These are phyloP conservation scores for Paraurostyla sp. DNA, from an alignment of 73 alveolate species.

Conservation along the genomic window DNA sequence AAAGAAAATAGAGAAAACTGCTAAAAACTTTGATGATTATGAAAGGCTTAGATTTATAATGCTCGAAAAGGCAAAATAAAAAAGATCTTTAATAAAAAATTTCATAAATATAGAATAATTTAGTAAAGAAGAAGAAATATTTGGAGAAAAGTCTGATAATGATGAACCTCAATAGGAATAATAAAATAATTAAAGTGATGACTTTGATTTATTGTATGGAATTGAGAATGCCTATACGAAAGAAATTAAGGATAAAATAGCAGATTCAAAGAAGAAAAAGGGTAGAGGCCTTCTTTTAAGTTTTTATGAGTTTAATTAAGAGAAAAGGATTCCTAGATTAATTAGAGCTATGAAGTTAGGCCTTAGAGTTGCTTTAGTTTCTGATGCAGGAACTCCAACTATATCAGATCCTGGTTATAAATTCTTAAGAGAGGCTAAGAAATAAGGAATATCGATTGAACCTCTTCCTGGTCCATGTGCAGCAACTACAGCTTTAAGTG, in stretches of 20 bases:
- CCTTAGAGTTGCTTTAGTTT: slow-evolving; percentile 83
- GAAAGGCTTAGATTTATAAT: slow-evolving; percentile 41
- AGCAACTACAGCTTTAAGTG: slow-evolving; percentile 80
- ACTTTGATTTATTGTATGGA: slow-evolving; percentile 80
- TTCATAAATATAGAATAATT: neutral
- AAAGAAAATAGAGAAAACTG: slow-evolving; percentile 30
- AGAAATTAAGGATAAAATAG: slow-evolving; percentile 67
- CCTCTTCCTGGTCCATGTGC: slow-evolving; percentile 93
- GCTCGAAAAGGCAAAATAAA: slow-evolving; percentile 55
- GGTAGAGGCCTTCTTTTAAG: slow-evolving; percentile 90
- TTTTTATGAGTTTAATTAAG: slow-evolving; percentile 85
- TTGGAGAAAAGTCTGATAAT: slow-evolving; percentile 29
- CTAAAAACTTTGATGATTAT: slow-evolving; percentile 47
- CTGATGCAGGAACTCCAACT: slow-evolving; percentile 97
- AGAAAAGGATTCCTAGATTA: slow-evolving; percentile 82
- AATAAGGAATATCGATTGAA: slow-evolving; percentile 79
- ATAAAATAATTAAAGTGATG: slow-evolving; percentile 52
- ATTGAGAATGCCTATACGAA: slow-evolving; percentile 77
- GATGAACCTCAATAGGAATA: neutral
- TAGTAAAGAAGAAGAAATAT: neutral
- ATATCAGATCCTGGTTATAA: slow-evolving; percentile 92
- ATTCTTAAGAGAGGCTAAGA: slow-evolving; percentile 76
- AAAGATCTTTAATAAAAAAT: slow-evolving; percentile 37
- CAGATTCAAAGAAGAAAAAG: slow-evolving; percentile 75
- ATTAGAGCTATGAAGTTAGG: slow-evolving; percentile 87